Evolutionary conservation across 768 basidiomycete genomes (phyloP).

Genomic region (Suillus occidentalis): DNA sequence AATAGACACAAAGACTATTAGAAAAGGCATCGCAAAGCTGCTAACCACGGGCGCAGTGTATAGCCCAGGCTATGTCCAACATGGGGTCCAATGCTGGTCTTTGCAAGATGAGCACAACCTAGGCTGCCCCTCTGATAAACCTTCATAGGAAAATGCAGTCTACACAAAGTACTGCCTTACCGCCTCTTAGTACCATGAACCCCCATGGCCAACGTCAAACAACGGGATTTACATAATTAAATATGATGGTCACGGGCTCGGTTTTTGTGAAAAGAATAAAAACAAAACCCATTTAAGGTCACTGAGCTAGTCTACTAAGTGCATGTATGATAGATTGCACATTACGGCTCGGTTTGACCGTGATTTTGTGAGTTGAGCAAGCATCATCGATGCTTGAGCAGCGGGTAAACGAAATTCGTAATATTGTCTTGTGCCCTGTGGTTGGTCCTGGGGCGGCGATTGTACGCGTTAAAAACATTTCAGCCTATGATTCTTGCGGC

Average conservation of each 20-base stretch:
- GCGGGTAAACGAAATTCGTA: slow-evolving; percentile 41
- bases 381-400: slow-evolving; percentile 19
- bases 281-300: background rate
- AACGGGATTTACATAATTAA: background rate
- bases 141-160: slow-evolving; percentile 37
- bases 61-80: no score
- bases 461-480: background rate
- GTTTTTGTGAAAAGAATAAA: background rate
- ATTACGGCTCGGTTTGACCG: slow-evolving; percentile 38
- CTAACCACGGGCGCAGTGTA: no score
- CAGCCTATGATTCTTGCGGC: no score
- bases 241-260: background rate
- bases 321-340: background rate
- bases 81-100: slow-evolving; percentile 44
- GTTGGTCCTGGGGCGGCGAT: slow-evolving; percentile 38
- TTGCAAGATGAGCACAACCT: slow-evolving; percentile 39
- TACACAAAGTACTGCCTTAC: slow-evolving; percentile 36
- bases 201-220: background rate
- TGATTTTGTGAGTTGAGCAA: slow-evolving; percentile 43
- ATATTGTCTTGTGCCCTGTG: slow-evolving; percentile 42
- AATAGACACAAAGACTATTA: no score
- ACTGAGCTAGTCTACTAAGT: background rate
- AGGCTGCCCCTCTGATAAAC: slow-evolving; percentile 25
- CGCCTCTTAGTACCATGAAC: background rate
- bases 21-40: no score